These are phyloP conservation scores for Phytophthora europaea DNA, from an alignment of 352 stramenopile genomes.

Conservation along the genomic window DNA sequence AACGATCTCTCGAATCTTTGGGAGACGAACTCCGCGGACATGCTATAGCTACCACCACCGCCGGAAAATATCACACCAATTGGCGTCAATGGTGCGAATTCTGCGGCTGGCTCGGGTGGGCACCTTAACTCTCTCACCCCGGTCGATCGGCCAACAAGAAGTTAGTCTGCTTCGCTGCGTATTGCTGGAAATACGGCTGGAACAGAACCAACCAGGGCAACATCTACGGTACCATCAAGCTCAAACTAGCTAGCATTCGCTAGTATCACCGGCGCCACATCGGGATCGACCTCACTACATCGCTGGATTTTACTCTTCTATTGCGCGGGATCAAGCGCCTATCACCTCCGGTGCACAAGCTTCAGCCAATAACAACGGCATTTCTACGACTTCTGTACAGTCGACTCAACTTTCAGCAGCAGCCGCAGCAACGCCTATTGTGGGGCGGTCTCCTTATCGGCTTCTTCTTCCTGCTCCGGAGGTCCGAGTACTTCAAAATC, in stretches of 20 bases:
- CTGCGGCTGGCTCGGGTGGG: not conserved
- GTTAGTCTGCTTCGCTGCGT: slow-evolving; percentile 5
- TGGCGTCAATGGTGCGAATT: slow-evolving; percentile 12
- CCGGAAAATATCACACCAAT: not conserved
- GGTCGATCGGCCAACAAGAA: not conserved
- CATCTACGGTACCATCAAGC: slow-evolving; percentile 19
- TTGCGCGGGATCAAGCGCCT: slow-evolving; percentile 26
- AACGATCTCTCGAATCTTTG: slow-evolving; percentile 17
- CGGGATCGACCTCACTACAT: not conserved
- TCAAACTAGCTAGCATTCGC: slow-evolving; percentile 20
- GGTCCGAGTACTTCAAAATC: too few species aligned
- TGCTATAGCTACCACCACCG: not conserved
- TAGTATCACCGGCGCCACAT: slow-evolving; percentile 28
- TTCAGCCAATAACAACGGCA: too few species aligned
- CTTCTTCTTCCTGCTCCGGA: too few species aligned
- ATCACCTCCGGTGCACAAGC: slow-evolving; percentile 9
- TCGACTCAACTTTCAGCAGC: too few species aligned
- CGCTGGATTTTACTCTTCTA: slow-evolving; percentile 8
- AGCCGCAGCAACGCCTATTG: too few species aligned
- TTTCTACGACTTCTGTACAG: too few species aligned
- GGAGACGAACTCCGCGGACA: slow-evolving; percentile 5
- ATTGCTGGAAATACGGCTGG: slow-evolving; percentile 7
- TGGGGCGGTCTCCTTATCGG: too few species aligned
- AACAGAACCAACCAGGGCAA: slow-evolving; percentile 11
- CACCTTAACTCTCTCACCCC: not conserved